Evolutionary conservation across 2,329 filamentous ascomycete species (phyloP), one percentile per base, ranked within the genome.

Genomic region (Penicillium capsulatum): DNA sequence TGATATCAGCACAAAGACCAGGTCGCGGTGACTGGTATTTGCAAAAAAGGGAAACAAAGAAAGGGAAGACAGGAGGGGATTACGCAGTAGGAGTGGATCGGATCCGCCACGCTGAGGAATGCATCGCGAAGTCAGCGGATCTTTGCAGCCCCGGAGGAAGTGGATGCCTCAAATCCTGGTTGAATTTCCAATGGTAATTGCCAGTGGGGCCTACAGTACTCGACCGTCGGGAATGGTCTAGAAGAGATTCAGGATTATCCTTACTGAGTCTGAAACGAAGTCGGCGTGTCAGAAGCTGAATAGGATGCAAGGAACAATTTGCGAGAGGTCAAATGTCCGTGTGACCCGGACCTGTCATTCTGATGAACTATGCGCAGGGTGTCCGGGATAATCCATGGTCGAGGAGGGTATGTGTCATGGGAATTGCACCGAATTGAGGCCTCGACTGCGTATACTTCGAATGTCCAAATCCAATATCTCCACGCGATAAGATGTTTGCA

Each of bases 401-500:
- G 9, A 5, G 5, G 5, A 5, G 19, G 19, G 9, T 5, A 22
- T 22, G 9, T 9, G 19, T n/a, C n/a, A n/a, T n/a, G n/a, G n/a
- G n/a, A n/a, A n/a, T n/a, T n/a, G n/a, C n/a, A n/a, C n/a, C n/a
- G n/a, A n/a, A n/a, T n/a, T n/a, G n/a, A n/a, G n/a, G n/a, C n/a
- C n/a, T n/a, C n/a, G n/a, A n/a, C n/a, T n/a, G n/a, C n/a, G n/a
- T n/a, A n/a, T n/a, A n/a, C n/a, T n/a, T n/a, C n/a, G n/a, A n/a
- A n/a, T n/a, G n/a, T 22, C 9, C 19, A 9, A 22, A 5, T 22
- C 19, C 19, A 22, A 5, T 22, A 22, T 22, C n/a, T n/a, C n/a
- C n/a, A n/a, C n/a, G 19, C 28, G 47, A 47, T 42, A 44, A 50
- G 37, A 14, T 50, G 53, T 56, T 55, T 56, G 53, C 47, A 53